Base-by-base conservation (phyloP, 164 flowering plant genomes). In the Nymphaea thermarum region DNA sequence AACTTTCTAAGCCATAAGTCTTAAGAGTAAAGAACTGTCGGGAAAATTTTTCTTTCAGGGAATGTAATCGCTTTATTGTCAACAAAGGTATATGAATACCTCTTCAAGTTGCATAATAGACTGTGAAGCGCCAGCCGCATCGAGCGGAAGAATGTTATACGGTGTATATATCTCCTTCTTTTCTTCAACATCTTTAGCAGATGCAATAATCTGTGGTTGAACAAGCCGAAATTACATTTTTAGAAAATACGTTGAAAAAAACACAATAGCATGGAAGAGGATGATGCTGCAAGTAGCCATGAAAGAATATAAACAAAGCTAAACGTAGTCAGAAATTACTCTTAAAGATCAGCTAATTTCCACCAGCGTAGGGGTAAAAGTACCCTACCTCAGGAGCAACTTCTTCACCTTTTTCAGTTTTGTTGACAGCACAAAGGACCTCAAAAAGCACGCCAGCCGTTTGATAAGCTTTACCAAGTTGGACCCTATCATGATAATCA, bases 361-460 rank as follows among this genome's bases (percentile, higher is more conserved):
- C 36, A 25, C 36, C 36, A 25, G 36, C 36, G 36, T 25, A 25
- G 36, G 36, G 36, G 36, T 1, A 25, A 25, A 25, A 25, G 36
- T 25, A 25, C 79, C 81, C 65, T 66, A 88, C 99, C 97, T 95
- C 99, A 10, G 96, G 98, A 68, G 93, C 95, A 79, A 95, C 96
- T 84, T 88, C 97, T 76, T 92, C 96, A 53, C 85, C 96, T 80
- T 91, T 85, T 67, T 94, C 98, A 53, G 92, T 84, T 83, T 90
- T 86, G 70, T 90, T 95, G 68, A 95, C 99, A 0, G 99, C 98
- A 67, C 96, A 88, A 18, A 95, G 94, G 62, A 95, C 99, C 82
- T 95, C 99, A 80, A 92, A 92, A 66, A 95, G 93, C 61, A 95
- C 98, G 55, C 94, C 97, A 15, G 99, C 99, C 18, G 96, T 85